Evolutionary conservation across 2,329 filamentous ascomycete species (phyloP).

Genomic region (Sporothrix sp.): DNA sequence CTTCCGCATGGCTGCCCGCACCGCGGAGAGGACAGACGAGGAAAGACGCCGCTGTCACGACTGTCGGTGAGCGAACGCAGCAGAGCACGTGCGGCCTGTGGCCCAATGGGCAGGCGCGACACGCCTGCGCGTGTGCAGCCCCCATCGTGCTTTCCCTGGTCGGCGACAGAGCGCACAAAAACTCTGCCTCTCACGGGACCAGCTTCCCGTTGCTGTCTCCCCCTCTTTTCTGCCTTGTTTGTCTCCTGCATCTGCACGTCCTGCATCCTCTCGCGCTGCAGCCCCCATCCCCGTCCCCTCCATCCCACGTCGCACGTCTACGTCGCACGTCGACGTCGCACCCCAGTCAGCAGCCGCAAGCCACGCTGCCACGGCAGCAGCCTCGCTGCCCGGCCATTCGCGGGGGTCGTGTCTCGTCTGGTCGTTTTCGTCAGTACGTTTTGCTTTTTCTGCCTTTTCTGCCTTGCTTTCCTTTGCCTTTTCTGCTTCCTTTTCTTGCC

Average conservation of each 20-base stretch:
- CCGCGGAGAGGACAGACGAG: too few species aligned
- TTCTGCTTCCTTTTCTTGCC: not conserved
- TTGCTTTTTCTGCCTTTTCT: not conserved
- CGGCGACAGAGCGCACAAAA: not conserved
- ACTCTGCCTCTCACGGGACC: conserved; percentile 7
- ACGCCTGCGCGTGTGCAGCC: not conserved
- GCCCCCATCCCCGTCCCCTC: not conserved
- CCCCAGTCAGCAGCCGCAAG: not conserved
- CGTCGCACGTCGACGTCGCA: not conserved
- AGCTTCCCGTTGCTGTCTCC: conserved; percentile 4
- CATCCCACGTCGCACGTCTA: conserved; percentile 1
- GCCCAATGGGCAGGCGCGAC: not conserved
- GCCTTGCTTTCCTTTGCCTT: not conserved
- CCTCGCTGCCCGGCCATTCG: not conserved
- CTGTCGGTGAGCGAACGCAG: conserved; percentile 3
- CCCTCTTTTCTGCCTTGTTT: not conserved
- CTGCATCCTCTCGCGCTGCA: not conserved
- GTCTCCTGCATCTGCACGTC: conserved; percentile 5
- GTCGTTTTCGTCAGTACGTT: not conserved
- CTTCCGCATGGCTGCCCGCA: too few species aligned
- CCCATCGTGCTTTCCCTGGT: conserved; percentile 4
- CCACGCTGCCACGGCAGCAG: not conserved
- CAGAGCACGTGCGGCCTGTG: not conserved
- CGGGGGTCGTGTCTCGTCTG: not conserved
- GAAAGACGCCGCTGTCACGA: too few species aligned